Conservation (phyloP, 805 yeast species). For the Wickerhamiella cacticola region DNA sequence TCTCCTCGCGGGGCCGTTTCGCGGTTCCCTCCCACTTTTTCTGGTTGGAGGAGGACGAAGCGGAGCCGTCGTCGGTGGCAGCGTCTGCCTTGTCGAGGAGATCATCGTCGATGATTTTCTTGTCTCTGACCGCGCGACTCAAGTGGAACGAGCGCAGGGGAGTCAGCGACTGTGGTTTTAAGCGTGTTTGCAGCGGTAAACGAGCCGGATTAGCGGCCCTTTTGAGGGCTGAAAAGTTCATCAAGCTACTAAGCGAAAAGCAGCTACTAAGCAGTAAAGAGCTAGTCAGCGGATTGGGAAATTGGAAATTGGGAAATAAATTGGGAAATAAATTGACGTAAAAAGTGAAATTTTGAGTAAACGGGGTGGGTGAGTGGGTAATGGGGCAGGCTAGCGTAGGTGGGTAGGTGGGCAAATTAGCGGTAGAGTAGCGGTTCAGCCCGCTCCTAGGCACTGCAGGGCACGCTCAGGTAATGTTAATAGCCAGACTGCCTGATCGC, state of each 20-base stretch:
- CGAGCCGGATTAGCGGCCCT: constrained; percentile 3
- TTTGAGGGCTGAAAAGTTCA: constrained; percentile 9
- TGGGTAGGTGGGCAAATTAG: no score
- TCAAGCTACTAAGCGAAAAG: no score
- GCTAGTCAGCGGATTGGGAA: no score
- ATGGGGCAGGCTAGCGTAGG: no score
- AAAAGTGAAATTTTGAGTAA: background rate
- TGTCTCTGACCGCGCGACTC: background rate
- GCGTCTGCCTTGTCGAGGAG: constrained; percentile 74
- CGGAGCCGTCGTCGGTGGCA: constrained; percentile 32
- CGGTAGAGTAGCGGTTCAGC: no score
- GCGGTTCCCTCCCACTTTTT: constrained; percentile 44
- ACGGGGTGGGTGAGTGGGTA: no score
- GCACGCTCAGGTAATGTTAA: no score
- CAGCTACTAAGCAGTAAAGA: no score
- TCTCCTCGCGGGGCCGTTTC: constrained; percentile 29
- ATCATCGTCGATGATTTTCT: constrained; percentile 49
- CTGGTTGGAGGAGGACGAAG: constrained; percentile 13
- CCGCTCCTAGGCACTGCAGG: no score
- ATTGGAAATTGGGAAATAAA: no score
- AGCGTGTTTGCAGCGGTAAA: background rate
- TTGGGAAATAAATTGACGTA: no score
- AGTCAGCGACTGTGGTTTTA: no score
- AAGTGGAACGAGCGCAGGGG: background rate
- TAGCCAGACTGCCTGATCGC: background rate